A percentile compares a stretch with the other conserved stretches of the same genome.
Conservation (phyloP, 768 basidiomycete genomes). For the Russula compacta region DNA sequence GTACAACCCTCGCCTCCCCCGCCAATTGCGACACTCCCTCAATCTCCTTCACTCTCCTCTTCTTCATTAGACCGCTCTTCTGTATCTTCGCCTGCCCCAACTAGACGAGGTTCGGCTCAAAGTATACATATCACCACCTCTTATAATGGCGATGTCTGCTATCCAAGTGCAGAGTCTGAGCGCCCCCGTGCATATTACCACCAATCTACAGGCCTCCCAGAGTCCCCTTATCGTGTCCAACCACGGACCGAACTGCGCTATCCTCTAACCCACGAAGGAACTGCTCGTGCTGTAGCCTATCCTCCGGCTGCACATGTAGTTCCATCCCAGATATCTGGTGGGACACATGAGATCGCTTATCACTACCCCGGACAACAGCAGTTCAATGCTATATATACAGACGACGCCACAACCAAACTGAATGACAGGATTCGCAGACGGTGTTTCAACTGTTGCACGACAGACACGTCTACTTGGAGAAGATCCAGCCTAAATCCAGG, state of each 20-base stretch:
- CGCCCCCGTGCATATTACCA: conserved; percentile 16
- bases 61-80: conserved; percentile 53
- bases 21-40: conserved; percentile 42
- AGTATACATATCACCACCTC: conserved; percentile 31
- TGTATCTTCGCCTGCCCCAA: conserved; percentile 48
- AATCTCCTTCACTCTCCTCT: conserved; percentile 53
- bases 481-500: conserved; percentile 69
- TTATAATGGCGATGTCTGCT: conserved; percentile 27
- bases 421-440: conserved; percentile 66
- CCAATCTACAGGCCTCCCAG: not conserved
- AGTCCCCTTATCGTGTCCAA: conserved; percentile 15
- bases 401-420: conserved; percentile 74
- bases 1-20: conserved; percentile 36
- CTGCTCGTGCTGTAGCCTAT: conserved; percentile 15
- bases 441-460: conserved; percentile 81
- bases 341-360: conserved; percentile 25
- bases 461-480: conserved; percentile 77
- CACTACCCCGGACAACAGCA: conserved; percentile 33
- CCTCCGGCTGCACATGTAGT: conserved; percentile 22
- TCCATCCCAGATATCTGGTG: conserved; percentile 19
- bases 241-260: conserved; percentile 16
- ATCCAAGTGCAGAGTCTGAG: conserved; percentile 14
- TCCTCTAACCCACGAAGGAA: conserved; percentile 16
- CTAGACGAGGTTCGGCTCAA: conserved; percentile 33
- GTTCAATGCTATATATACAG: conserved; percentile 45